Conservation (phyloP, 23 red algal genomes). For the Gracilaria domingensis region DNA sequence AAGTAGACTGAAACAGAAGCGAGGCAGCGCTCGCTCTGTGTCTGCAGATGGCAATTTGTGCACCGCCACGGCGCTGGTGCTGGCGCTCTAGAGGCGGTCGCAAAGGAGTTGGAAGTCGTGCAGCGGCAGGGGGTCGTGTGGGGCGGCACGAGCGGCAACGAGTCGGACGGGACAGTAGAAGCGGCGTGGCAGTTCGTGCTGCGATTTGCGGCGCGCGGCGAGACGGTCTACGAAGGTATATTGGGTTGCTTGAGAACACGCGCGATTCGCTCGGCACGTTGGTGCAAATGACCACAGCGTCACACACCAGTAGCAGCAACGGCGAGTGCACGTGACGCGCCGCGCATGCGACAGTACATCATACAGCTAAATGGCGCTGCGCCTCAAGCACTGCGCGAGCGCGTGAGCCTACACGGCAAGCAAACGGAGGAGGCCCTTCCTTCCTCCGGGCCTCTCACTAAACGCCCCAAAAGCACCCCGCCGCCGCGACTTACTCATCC, state of each 20-base stretch:
- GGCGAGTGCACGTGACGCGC: conserved; percentile 24
- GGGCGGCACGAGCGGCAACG: too few species aligned
- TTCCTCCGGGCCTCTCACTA: too few species aligned
- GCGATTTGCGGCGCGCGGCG: not conserved
- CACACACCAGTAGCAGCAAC: not conserved
- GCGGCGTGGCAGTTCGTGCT: not conserved
- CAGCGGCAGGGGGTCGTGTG: too few species aligned
- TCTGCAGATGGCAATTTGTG: not conserved
- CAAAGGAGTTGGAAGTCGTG: too few species aligned
- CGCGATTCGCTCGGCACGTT: not conserved
- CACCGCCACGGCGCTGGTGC: not conserved
- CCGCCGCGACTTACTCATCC: too few species aligned
- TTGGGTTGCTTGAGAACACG: not conserved
- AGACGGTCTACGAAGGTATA: not conserved
- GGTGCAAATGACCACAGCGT: not conserved
- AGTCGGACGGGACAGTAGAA: not conserved
- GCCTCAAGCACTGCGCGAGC: too few species aligned
- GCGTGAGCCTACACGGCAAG: too few species aligned
- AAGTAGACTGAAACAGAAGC: not conserved
- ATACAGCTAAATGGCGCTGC: too few species aligned
- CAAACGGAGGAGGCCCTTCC: too few species aligned
- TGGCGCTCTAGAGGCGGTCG: too few species aligned
- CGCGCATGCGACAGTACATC: too few species aligned
- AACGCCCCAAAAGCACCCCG: too few species aligned
- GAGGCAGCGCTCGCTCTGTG: not conserved